phyloP scores from a whole-genome alignment of 1,284 basidiomycete species.

The Leccinum pallidistipes region DNA sequence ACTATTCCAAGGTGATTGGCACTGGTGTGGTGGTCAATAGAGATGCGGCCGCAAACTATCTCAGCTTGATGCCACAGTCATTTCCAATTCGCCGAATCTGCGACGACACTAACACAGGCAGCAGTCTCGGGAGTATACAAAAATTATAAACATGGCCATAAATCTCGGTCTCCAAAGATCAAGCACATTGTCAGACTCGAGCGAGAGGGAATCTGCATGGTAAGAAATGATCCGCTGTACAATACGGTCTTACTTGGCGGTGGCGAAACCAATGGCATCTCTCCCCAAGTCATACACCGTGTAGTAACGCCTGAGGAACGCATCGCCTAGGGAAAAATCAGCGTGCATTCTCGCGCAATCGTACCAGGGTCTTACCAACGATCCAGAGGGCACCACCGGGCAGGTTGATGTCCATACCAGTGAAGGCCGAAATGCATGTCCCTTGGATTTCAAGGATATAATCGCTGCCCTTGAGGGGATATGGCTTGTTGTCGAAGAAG shows the following conservation, averaged over 20 bases:
- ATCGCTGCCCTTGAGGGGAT: slow-evolving; percentile 80
- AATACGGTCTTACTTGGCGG: slow-evolving; percentile 17
- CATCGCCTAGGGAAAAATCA: slow-evolving; percentile 56
- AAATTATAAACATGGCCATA: background rate
- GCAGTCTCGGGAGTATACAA: background rate
- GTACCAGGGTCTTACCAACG: slow-evolving; percentile 60
- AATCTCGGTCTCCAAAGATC: slow-evolving; percentile 10
- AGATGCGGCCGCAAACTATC: background rate
- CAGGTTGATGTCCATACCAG: slow-evolving; percentile 88
- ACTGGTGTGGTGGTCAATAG: background rate
- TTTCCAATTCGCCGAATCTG: slow-evolving; percentile 7
- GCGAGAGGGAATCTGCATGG: slow-evolving; percentile 7
- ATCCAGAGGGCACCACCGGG: slow-evolving; percentile 92
- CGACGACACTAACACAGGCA: background rate
- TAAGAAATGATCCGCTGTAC: background rate
- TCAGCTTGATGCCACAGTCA: background rate
- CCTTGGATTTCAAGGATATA: slow-evolving; percentile 89
- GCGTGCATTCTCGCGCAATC: slow-evolving; percentile 4
- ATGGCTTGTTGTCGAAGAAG: slow-evolving; percentile 80
- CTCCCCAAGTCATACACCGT: slow-evolving; percentile 91
- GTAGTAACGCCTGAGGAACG: slow-evolving; percentile 88
- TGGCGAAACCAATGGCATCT: slow-evolving; percentile 87
- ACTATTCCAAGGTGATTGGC: background rate
- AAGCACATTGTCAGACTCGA: slow-evolving; percentile 9
- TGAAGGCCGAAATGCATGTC: slow-evolving; percentile 95